phyloP scores from a whole-genome alignment of 169 alveolate species.

The Plasmodium chabaudi region DNA sequence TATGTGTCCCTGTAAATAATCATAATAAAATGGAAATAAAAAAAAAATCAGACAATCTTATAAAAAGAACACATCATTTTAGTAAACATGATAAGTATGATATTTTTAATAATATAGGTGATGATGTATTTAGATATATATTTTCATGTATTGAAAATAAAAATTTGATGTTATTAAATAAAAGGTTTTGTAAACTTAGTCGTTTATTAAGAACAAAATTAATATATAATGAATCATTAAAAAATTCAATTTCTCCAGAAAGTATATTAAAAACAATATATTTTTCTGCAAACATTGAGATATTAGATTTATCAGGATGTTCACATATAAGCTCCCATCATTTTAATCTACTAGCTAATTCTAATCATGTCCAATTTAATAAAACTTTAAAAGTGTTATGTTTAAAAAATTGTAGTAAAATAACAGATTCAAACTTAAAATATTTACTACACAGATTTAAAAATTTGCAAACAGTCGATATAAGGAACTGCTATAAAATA shows the following conservation, averaged over 20 bases:
- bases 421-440: slow-evolving; percentile 59
- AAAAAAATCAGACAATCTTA: not conserved
- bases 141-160: slow-evolving; percentile 46
- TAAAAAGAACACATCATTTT: slow-evolving; percentile 10
- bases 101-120: slow-evolving; percentile 46
- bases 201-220: slow-evolving; percentile 31
- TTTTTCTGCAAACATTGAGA: slow-evolving; percentile 15
- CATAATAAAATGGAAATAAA: slow-evolving; percentile 17
- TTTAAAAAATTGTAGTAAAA: slow-evolving; percentile 39
- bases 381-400: slow-evolving; percentile 27
- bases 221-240: slow-evolving; percentile 48
- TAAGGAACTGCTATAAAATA: slow-evolving; percentile 65
- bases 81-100: slow-evolving; percentile 42
- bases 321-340: slow-evolving; percentile 65
- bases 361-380: slow-evolving; percentile 38
- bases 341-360: slow-evolving; percentile 44
- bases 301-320: slow-evolving; percentile 62
- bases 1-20: slow-evolving; percentile 53
- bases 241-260: slow-evolving; percentile 65
- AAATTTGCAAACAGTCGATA: slow-evolving; percentile 21
- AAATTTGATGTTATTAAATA: slow-evolving; percentile 42
- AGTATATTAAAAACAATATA: slow-evolving; percentile 59
- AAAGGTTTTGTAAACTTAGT: slow-evolving; percentile 23
- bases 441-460: slow-evolving; percentile 39
- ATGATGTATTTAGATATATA: slow-evolving; percentile 59